Evolutionary conservation across 768 basidiomycete species (phyloP), one percentile per base, ranked within the genome.

Genomic region (Myochromella boudieri): DNA sequence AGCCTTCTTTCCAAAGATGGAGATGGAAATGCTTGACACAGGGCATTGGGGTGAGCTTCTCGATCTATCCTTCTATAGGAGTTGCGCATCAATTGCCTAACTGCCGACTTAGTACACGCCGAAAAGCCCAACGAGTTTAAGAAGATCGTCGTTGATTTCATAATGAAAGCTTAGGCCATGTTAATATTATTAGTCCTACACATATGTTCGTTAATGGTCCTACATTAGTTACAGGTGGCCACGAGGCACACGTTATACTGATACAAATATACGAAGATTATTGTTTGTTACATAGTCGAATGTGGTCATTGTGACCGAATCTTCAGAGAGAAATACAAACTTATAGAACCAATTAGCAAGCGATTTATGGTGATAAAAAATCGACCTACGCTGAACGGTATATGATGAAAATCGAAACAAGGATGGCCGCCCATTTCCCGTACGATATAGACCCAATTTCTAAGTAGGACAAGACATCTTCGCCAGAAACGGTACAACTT

Each of bases 31-130:
- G 22, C 65, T 94, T 18, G 81, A 89, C 48, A 69, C 89, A 0
- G 81, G 82, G 1, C 92, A 95, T 65, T 94, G 92, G 92, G 85
- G 87, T 87, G 58, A 14, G 39, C 37, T 36, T 44, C n/a, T n/a
- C n/a, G n/a, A n/a, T n/a, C n/a, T n/a, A n/a, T n/a, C n/a, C n/a
- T n/a, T n/a, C n/a, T n/a, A n/a, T n/a, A n/a, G n/a, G n/a, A n/a
- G n/a, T n/a, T n/a, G n/a, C n/a, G n/a, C n/a, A n/a, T n/a, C n/a
- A 12, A 43, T 20, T 29, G 28, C 15, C 22, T 42, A 24, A 14
- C 9, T 12, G 8, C 18, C 8, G 10, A 20, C 51, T n/a, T n/a
- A 87, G 85, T 92, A 12, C 90, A 91, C 56, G 84, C 87, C 9
- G 87, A 92, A 60, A 74, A 72, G 80, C 79, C 79, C 4, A 71